Base-by-base conservation (phyloP, 2,329 filamentous ascomycete species). In the Pseudogymnoascus sp. region DNA sequence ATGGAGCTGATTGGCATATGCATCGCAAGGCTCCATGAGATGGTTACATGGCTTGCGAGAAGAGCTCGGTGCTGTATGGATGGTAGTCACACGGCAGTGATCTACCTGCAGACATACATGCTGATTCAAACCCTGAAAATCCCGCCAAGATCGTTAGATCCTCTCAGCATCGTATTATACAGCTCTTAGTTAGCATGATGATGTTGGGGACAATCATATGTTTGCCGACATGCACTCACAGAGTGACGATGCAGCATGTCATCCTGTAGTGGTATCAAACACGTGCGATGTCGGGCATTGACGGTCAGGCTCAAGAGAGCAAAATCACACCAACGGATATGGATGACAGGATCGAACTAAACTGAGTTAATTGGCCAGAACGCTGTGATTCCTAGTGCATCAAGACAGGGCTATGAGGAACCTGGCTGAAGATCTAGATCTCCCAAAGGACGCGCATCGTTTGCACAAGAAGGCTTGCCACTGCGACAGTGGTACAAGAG, bases 401-500 rank as follows among this genome's bases (percentile, higher is more conserved):
- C 51, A 57, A 36, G n/a, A 21, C 51, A 6, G 6, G 51, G 10
- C 8, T 14, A 14, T 36, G 51, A 34, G 16, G 16, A 36, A 57
- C 28, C 51, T 36, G 25, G 28, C 28, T 14, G 51, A 36, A 57
- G n/a, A 57, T 34, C 48, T 13, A 57, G 25, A 19, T 57, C 25
- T 31, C 11, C 16, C 10, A 57, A 57, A 57, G 25, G n/a, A 34
- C 8, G 51, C 51, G 21, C 16, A 36, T 21, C 34, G n/a, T 21
- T 57, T 57, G 51, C 51, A 57, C 51, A 34, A 57, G 51, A 57
- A 57, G 51, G 51, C 28, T 57, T 57, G 51, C 51, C 28, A 57
- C 51, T 34, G 28, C n/a, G 51, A 19, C 28, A 34, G 51, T 57
- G 5, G 16, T 34, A 57, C 51, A 57, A 57, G 48, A 8, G 10